Base-by-base conservation (phyloP, 768 basidiomycete genomes). In the Antrodiella citrinella region DNA sequence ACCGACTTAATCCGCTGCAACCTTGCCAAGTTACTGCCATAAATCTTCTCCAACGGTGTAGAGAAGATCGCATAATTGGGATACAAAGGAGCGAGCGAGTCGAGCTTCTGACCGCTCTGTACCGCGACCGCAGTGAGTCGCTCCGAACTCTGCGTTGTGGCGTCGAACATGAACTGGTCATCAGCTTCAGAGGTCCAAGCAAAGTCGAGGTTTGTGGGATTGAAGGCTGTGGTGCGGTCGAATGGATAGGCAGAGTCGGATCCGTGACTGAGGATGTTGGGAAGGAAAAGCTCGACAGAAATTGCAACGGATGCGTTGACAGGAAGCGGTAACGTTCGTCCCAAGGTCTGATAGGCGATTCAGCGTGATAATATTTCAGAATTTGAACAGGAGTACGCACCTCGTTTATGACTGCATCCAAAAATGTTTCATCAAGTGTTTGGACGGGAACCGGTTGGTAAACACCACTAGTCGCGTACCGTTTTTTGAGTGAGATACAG, bases 11-110 rank as follows among this genome's bases (percentile, higher is more conserved):
- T 60, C 10, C 47, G 52, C 48, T 59, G 52, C 51, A 84, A 56
- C 46, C 44, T 60, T 10, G 60, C 58, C 2, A 85, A 44, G 51
- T 82, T 77, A 2, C 41, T 54, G 2, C 78, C 81, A 54, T 78
- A 84, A 23, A 86, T 66, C 9, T 60, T 52, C 47, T 70, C 62
- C 19, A 81, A 47, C 0, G 80, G 72, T 3, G 80, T 82, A 48
- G 72, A 72, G 38, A 55, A 64, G 4, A 77, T 64, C 3, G 82
- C 82, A 54, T 84, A 83, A 60, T 87, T 86, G 23, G 71, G 68
- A 59, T 86, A 85, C 45, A 73, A 51, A 2, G 74, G 57, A 2
- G 69, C 72, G n/a, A 64, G 57, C 4, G 53, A 57, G 7, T 50
- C 54, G 21, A 70, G 49, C 41, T 66, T 58, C 59, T 76, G 72